Base-by-base conservation (phyloP, 805 yeast species). In the Ogataea pini region DNA sequence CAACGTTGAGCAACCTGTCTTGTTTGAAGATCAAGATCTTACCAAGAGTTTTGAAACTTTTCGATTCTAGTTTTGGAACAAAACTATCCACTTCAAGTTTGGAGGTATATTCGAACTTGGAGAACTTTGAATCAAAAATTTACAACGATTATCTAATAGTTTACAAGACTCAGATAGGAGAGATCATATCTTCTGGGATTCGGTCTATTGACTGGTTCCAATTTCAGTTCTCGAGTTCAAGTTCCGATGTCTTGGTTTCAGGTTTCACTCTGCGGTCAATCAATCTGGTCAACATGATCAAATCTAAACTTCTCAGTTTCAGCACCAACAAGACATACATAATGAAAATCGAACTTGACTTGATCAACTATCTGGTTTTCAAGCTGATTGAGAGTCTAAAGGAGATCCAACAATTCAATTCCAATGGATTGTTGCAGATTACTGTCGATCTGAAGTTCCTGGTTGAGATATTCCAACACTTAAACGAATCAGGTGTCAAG, bases 1-100 rank as follows among this genome's bases (percentile, higher is more conserved):
- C 59, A 10, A 75, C 85, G 0, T 61, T 83, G 36, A 75, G 82
- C 36, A 84, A 83, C 56, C 62, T 85, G 40, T 75, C 73, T 38
- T 72, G 72, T 40, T 64, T 85, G 25, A 68, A 76, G 27, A 67
- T 66, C 18, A 62, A 57, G 3, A 70, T 78, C 2, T 68, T 85
- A 20, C 83, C 86, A 1, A 61, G 65, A 18, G 63, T 81, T 16
- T 59, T 82, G 12, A 72, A 71, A 41, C 65, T 67, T 44, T 83
- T 79, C 58, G 85, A 83, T 53, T 59, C 67, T 6, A 68, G 70
- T 2, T 82, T 83, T 52, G 76, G 75, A 34, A 69, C 78, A 16
- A 69, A 72, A 8, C 55, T 79, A 22, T 65, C 72, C 6, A 69
- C 71, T 6, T 69, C 72, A 20, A 68, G 75, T 13, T 55, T 77